These are phyloP conservation scores for Curvularia verruculosa DNA, from an alignment of 2,329 filamentous ascomycete species.

Conservation along the genomic window DNA sequence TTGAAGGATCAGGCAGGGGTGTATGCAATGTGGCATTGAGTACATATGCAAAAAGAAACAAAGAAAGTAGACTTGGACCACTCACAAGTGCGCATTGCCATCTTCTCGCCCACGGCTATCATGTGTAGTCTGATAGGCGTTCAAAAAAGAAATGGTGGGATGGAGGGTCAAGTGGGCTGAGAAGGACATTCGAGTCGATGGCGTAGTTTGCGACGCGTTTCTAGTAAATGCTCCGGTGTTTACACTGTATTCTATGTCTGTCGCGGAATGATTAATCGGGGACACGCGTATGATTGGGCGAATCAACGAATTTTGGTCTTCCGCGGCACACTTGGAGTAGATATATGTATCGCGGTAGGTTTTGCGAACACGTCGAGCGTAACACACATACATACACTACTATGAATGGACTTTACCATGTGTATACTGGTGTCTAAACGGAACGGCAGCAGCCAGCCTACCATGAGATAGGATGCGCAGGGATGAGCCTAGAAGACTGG, in stretches of 20 bases:
- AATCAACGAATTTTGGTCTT: not conserved
- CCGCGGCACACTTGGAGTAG: not conserved
- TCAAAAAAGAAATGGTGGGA: not conserved
- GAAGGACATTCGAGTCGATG: not conserved
- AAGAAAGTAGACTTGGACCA: constrained; percentile 9
- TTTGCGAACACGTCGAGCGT: not conserved
- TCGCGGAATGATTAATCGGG: not conserved
- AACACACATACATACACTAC: no score
- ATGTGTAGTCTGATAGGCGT: not conserved
- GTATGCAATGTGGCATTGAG: constrained; percentile 3
- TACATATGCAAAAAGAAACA: constrained; percentile 8
- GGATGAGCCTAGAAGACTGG: constrained; percentile 19
- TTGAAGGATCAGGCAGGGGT: constrained; percentile 8
- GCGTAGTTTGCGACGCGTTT: not conserved
- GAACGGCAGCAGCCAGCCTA: not conserved
- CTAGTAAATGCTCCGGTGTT: not conserved
- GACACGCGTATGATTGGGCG: not conserved
- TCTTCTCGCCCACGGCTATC: not conserved
- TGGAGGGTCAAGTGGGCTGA: not conserved
- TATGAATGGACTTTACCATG: not conserved
- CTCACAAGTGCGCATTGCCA: not conserved
- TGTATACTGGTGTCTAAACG: not conserved
- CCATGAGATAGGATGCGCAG: constrained; percentile 3
- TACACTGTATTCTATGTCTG: not conserved
- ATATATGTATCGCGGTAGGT: not conserved